Conservation (phyloP, 139 green algal species). For the Chlorella vulgaris region DNA sequence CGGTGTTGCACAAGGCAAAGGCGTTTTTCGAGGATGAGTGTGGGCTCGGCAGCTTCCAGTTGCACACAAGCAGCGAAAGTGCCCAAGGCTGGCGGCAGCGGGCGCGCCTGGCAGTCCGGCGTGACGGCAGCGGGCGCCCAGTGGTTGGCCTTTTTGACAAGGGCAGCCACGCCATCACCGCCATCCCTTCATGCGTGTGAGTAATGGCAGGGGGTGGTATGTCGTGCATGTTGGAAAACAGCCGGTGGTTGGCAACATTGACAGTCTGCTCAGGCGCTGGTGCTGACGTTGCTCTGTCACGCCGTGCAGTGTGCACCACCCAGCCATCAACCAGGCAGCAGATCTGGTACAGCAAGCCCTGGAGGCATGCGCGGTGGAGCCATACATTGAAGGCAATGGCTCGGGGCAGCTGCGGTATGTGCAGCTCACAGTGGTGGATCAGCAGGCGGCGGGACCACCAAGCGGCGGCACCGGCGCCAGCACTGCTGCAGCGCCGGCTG, state of each 20-base stretch:
- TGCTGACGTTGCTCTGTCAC: neutral
- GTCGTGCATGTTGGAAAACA: too few species aligned
- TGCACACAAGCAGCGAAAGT: slow-evolving; percentile 26
- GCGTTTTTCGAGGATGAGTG: slow-evolving; percentile 43
- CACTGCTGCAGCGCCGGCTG: neutral
- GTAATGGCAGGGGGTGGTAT: neutral
- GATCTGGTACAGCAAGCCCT: slow-evolving; percentile 45
- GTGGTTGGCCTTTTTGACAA: slow-evolving; percentile 55
- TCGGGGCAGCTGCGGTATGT: slow-evolving; percentile 66
- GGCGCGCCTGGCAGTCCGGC: slow-evolving; percentile 63
- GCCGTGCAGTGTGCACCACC: slow-evolving; percentile 54
- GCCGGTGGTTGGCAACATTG: too few species aligned
- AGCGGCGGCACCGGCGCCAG: neutral
- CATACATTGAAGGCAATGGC: slow-evolving; percentile 52
- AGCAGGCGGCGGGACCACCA: neutral
- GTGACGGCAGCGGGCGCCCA: neutral
- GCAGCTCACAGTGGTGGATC: slow-evolving; percentile 60
- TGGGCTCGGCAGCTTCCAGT: neutral
- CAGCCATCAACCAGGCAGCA: slow-evolving; percentile 62
- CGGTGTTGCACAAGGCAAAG: slow-evolving; percentile 34
- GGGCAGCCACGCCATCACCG: slow-evolving; percentile 50
- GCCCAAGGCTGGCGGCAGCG: slow-evolving; percentile 55
- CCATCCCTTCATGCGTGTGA: slow-evolving; percentile 57
- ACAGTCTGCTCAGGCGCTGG: neutral
- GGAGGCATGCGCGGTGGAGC: slow-evolving; percentile 14